Base-by-base conservation (phyloP, 495 filamentous ascomycete genomes). In the Geoglossum glabrum region DNA sequence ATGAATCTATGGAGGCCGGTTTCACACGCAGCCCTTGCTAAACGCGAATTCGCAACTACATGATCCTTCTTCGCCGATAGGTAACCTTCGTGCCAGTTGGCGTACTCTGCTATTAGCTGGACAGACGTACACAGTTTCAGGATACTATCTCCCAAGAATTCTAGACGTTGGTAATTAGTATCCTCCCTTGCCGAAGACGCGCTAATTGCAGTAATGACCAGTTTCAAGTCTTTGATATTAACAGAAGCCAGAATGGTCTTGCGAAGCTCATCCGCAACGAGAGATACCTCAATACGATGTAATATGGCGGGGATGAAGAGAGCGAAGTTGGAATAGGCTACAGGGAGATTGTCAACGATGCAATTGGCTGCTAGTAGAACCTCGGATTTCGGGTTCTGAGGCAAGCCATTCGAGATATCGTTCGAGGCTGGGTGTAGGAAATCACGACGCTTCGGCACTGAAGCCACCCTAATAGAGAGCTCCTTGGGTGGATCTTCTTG, bases 141-240 rank as follows among this genome's bases (percentile, higher is more conserved):
- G 9, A 94, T 74, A 0, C 78, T 77, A 62, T 98, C 92, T 0
- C 92, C 92, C 0, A 96, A 72, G 63, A 94, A 95, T 67, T 98
- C 92, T 0, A 93, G 73, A 25, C 85, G 75, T 62, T 98, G 85
- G 64, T 98, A 98, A 60, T 96, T 76, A 0, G 72, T 78, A 2
- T 62, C 61, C 46, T 81, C 79, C 10, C 70, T 65, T 0, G 87
- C 78, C 1, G 75, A 72, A 0, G 84, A 80, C 0, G 86, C 72
- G 31, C 73, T 84, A 55, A 93, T 82, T 0, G 90, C 89, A 8
- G 78, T 83, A n/a, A 81, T 62, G 3, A 96, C 69, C 33, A 85
- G 76, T 2, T 66, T 61, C 6, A 80, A 58, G 60, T 82, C 65
- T 0, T 67, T 65, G 54, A 93, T 78, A 0, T 64, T 65, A 3